Base-by-base conservation (phyloP, 1,284 basidiomycete species). In the Amylostereum areolatum region DNA sequence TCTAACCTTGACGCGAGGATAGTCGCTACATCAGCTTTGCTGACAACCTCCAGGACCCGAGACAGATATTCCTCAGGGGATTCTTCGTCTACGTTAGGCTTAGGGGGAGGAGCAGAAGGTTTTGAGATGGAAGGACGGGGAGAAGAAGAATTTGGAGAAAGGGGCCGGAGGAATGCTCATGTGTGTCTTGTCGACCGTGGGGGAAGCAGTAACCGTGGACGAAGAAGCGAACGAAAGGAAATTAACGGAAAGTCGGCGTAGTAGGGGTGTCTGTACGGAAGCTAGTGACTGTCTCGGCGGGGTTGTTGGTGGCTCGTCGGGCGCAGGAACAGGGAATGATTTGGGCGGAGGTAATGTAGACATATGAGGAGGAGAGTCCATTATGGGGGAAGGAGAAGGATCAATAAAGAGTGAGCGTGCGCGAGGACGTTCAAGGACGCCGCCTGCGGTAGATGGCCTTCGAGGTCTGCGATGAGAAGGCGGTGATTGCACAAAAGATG, bases 1-100 rank as follows among this genome's bases (percentile, higher is more conserved):
- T 60, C 70, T 59, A 65, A 92, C 92, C 80, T 89, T n/a, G 85
- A 80, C 28, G 92, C 92, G 27, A 96, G 67, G 18, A 92, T 75
- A 39, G 77, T 76, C 0, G 86, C 85, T 43, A 95, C 74, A 59
- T 95, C 92, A 2, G 81, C 77, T 59, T 89, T 88, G 56, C 76
- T 81, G 10, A 93, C 79, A 31, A 75, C 75, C 12, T 74, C 68
- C 34, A 74, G 64, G 29, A 96, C 66, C 48, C 90, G 75, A 6
- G 67, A 61, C 32, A 95, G 64, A 67, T 89, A 96, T 1, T 67
- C 62, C 53, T 83, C 82, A 1, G 89, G 81, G 12, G 81, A 78
- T 64, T 95, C 91, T 37, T 77, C 80, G 24, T 74, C 70, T 30
- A 61, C 59, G 45, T 67, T 68, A 2, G 83, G 81, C 58, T 71